Base-by-base conservation (phyloP, 495 filamentous ascomycete species). In the Podospora anserina region DNA sequence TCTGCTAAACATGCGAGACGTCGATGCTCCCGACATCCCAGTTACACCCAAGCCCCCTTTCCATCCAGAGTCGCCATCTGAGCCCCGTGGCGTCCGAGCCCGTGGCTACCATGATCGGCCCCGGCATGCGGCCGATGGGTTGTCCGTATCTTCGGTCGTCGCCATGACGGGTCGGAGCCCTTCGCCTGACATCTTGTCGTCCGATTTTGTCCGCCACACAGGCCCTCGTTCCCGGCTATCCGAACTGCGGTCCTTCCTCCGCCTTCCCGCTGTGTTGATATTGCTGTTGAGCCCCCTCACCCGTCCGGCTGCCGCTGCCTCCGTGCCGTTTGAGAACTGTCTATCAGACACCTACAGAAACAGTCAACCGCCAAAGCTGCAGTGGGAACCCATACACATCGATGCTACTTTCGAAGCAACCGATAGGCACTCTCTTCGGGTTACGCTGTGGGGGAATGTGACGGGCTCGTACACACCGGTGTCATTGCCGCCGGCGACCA, bases 361-460 rank as follows among this genome's bases (percentile, higher is more conserved):
- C 65, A 74, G 81, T 30, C 20, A 71, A 68, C 70, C 85, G 75
- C 65, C 70, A 18, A 69, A 69, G 65, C 82, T 98, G n/a, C 96
- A 99, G 82, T 97, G 93, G 78, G 82, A 88, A 9, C 94, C 95
- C 1, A 71, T 88, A 15, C 84, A 84, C 66, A 84, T 96, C 67
- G 86, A 88, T 70, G 96, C 91, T 66, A 79, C 78, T 15, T 96
- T 96, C 80, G 84, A 93, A 70, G 79, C 86, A 26, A 76, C 79
- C 20, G 79, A 85, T 66, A 85, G 84, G 62, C 87, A 93, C 74
- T 88, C 87, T 53, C 81, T 99, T 32, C 87, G 87, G 66, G 80
- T 97, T 30, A 97, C 89, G 1, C 87, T 97, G 23, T 97, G 92
- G 80, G 94, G 94, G 26, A 97, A 97, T 78, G 92, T 98, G 23